phyloP scores from a whole-genome alignment of 495 filamentous ascomycete genomes.

The Aspergillus panamensis region DNA sequence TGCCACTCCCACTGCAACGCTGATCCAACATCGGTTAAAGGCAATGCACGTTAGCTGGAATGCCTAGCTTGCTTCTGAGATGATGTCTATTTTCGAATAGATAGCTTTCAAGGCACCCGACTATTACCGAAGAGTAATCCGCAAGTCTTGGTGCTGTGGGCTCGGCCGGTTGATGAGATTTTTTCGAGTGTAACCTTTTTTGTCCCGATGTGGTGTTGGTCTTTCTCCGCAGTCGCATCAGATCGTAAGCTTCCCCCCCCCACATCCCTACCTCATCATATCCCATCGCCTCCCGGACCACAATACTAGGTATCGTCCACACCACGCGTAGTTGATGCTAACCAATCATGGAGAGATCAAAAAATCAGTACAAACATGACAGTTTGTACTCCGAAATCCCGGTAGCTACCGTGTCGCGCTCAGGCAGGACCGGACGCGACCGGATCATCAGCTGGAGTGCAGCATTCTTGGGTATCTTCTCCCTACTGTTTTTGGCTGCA shows the following conservation, averaged over 20 bases:
- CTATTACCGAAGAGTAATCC: background rate
- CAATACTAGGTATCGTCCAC: background rate
- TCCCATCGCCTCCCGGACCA: background rate
- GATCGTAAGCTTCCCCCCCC: background rate
- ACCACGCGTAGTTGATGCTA: background rate
- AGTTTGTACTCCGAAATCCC: background rate
- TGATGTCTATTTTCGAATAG: background rate
- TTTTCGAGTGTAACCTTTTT: background rate
- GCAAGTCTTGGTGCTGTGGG: background rate
- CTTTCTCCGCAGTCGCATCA: slow-evolving; percentile 1
- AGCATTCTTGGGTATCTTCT: slow-evolving; percentile 22
- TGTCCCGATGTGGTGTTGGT: background rate
- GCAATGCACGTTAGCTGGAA: background rate
- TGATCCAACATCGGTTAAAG: background rate
- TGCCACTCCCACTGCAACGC: background rate
- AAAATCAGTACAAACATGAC: slow-evolving; percentile 1
- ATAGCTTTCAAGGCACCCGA: background rate
- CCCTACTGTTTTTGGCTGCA: slow-evolving; percentile 23
- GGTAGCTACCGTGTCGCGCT: slow-evolving; percentile 1
- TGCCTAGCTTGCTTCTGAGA: background rate
- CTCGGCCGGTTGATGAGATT: background rate
- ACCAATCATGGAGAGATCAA: slow-evolving; percentile 18
- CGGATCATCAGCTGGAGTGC: slow-evolving; percentile 16
- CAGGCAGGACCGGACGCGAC: slow-evolving; percentile 18
- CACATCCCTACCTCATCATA: background rate